Conservation (phyloP, 176 grass and related monocot genomes). For the barley (Hordeum vulgare) region MorexV3_pseudomolecules_assembly NC_058520.1:57357474-57357973, state of each 20-base stretch:
- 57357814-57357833: conserved; percentile 27
- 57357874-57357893: conserved; percentile 65
- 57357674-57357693: not conserved
- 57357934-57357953: not conserved
- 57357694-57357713: not conserved
- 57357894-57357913: conserved; percentile 46
- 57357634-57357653: not conserved
- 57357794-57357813: conserved; percentile 12
- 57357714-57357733: conserved; percentile 21
- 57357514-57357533: not conserved
- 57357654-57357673: not conserved
- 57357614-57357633: not conserved
- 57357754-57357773: not conserved
- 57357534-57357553: not conserved
- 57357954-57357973: not conserved
- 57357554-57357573: not conserved
- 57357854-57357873: conserved; percentile 11
- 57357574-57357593: no score
- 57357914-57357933: conserved; percentile 48
- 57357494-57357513: not conserved
- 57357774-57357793: not conserved
- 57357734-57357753: not conserved
- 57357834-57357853: conserved; percentile 21
- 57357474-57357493: not conserved
- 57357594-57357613: no score